Percentiles rank a stretch among this genome's conserved stretches.
These are phyloP conservation scores for Schizopora paradoxa DNA, from an alignment of 1,284 basidiomycete genomes.

Conservation along the genomic window DNA sequence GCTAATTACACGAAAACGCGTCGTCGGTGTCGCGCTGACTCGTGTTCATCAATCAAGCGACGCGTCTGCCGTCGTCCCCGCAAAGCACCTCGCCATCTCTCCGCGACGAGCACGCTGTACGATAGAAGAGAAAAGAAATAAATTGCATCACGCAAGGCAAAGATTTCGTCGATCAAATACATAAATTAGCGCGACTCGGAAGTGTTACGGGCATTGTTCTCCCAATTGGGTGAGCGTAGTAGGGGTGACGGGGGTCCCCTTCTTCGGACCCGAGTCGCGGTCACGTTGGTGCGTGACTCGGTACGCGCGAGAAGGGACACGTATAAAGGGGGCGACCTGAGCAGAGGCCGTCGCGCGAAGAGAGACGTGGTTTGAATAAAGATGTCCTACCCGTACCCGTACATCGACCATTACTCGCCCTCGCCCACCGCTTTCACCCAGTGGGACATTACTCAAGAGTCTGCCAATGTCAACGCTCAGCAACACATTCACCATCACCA, in stretches of 20 bases:
- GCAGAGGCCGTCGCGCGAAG: not conserved
- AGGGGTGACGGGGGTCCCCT: slow-evolving; percentile 3
- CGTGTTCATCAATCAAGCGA: too few relatives aligned
- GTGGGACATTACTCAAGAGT: slow-evolving; percentile 26
- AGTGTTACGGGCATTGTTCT: too few relatives aligned
- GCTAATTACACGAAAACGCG: too few relatives aligned
- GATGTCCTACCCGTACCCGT: slow-evolving; percentile 36
- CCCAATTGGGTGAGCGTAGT: not conserved
- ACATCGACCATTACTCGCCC: slow-evolving; percentile 31
- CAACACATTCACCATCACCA: slow-evolving; percentile 29
- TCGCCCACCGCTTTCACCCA: slow-evolving; percentile 27
- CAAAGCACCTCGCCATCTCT: not conserved
- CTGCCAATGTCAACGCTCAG: slow-evolving; percentile 16
- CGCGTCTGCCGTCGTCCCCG: not conserved
- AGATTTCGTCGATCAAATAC: too few relatives aligned
- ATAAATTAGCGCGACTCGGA: too few relatives aligned
- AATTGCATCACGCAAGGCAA: too few relatives aligned
- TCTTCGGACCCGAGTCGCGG: slow-evolving; percentile 6
- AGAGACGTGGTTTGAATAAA: slow-evolving; percentile 22
- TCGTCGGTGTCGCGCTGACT: too few relatives aligned
- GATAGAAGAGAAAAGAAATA: too few relatives aligned
- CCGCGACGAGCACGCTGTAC: not conserved
- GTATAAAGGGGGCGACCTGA: slow-evolving; percentile 10
- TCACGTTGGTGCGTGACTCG: slow-evolving; percentile 3
- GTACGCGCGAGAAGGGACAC: slow-evolving; percentile 1